Evolutionary conservation across 78 protist species (phyloP).

Genomic region (Dictyostelium firmibasis): DNA sequence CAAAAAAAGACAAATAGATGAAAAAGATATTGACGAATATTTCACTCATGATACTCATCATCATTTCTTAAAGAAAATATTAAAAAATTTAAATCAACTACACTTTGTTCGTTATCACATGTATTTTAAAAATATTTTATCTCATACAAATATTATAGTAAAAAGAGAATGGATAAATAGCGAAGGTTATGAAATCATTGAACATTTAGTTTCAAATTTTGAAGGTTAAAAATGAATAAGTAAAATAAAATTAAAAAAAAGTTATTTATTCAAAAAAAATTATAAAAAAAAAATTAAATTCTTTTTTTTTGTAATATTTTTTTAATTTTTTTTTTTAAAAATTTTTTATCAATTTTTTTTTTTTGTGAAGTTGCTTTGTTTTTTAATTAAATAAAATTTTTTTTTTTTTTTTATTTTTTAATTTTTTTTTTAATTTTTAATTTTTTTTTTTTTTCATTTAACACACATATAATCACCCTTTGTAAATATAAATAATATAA

Average conservation of each 20-base stretch:
- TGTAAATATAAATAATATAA: background rate
- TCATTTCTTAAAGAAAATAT: background rate
- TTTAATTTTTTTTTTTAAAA: background rate
- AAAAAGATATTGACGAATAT: background rate
- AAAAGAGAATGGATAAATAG: constrained; percentile 26
- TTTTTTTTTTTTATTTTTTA: background rate
- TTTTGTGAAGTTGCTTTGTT: background rate
- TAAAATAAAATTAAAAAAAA: background rate
- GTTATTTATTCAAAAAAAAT: background rate
- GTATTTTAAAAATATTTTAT: constrained; percentile 3
- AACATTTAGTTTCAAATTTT: constrained; percentile 11
- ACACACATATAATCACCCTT: background rate
- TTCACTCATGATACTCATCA: constrained; percentile 32
- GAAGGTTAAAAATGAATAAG: background rate
- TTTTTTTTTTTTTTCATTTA: background rate
- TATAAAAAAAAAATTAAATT: background rate
- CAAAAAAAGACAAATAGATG: background rate
- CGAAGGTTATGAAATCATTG: constrained; percentile 32
- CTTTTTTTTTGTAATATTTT: background rate
- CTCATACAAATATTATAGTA: constrained; percentile 46
- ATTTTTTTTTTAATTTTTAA: background rate
- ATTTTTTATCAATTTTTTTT: background rate
- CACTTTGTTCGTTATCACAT: constrained; percentile 21
- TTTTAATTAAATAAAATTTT: background rate
- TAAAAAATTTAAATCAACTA: constrained; percentile 15